Percentiles rank a stretch among this genome's conserved stretches.
Evolutionary conservation across 2,329 filamentous ascomycete species (phyloP).

Genomic region (Clonostachys byssicola): DNA sequence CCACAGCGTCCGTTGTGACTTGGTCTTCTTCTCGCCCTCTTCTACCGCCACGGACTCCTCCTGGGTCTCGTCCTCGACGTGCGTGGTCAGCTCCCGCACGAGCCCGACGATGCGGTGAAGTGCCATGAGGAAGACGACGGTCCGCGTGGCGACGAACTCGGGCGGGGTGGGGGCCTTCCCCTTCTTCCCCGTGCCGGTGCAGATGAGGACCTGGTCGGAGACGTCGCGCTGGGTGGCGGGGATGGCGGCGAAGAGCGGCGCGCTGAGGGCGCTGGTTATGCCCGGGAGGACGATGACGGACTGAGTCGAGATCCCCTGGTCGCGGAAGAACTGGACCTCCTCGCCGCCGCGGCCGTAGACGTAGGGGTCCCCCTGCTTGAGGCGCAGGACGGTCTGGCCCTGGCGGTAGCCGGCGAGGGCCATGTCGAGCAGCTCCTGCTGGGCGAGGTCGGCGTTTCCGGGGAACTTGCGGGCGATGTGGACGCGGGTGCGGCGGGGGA

Average conservation of each 20-base stretch:
- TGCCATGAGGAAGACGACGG: conserved; percentile 93
- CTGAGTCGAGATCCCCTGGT: conserved; percentile 59
- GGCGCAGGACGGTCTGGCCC: conserved; percentile 77
- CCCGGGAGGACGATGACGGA: conserved; percentile 73
- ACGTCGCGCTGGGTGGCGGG: conserved; percentile 86
- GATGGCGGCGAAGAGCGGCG: conserved; percentile 83
- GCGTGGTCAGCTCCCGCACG: conserved; percentile 62
- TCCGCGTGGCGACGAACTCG: conserved; percentile 69
- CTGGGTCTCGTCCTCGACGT: conserved; percentile 22
- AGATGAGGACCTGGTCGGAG: conserved; percentile 91
- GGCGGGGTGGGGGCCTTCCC: conserved; percentile 80
- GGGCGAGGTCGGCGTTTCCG: conserved; percentile 89
- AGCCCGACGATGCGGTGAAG: conserved; percentile 78
- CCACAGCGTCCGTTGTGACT: conserved; percentile 48
- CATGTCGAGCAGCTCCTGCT: conserved; percentile 80
- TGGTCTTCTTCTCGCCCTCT: conserved; percentile 14
- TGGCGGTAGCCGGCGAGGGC: conserved; percentile 62
- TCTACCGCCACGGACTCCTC: conserved; percentile 18
- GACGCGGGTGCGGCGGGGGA: conserved; percentile 84
- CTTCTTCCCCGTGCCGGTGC: conserved; percentile 91
- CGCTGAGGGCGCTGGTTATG: conserved; percentile 82
- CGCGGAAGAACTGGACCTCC: conserved; percentile 80
- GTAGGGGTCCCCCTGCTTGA: conserved; percentile 97
- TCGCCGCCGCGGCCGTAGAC: conserved; percentile 94
- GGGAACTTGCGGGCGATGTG: conserved; percentile 97